Base-by-base conservation (phyloP, 2,329 filamentous ascomycete genomes). In the Aspergillus sergii region DNA sequence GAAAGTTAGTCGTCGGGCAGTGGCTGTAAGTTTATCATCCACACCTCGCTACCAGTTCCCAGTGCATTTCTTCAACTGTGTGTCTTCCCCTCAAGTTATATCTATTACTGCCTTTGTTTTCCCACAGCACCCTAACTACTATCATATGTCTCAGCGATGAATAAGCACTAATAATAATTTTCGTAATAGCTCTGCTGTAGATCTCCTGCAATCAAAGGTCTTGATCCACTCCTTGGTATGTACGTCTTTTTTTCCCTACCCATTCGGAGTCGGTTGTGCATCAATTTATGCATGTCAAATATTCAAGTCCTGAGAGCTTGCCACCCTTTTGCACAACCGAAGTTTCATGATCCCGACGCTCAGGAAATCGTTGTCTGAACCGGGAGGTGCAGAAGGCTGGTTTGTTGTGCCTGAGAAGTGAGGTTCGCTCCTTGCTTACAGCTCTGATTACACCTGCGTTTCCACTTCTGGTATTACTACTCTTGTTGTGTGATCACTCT, bases 171-270 rank as follows among this genome's bases (percentile, higher is more conserved):
- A 23, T 56, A 57, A 56, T 64, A 63, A 57, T 48, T 50, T 51
- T 58, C 39, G 60, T 66, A 62, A 63, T 63, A 59, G 60, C 48
- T 56, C 67, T 62, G 66, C 65, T 60, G 66, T 71, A 64, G 70
- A 73, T 71, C 68, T 68, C 46, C 65, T 73, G 60, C 71, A 71
- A 58, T 61, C 70, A 64, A 68, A 66, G 51, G 32, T 64, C 65
- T 70, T 64, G 66, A 68, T 66, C 69, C 61, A 64, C 64, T 65
- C 58, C 46, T 57, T 61, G 72, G 75, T 76, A 75, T 65, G 72
- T 67, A 36, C 57, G 32, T 41, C 60, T 39, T 57, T 39, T 23
- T 39, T 53, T 4, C 39, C 39, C 39, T 41, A 41, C 39, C 39
- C 11, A 16, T 46, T 30, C n/a, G 16, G 32, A 36, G 32, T 55